Percentiles rank a stretch among this genome's conserved stretches.
These are phyloP conservation scores for Mrakia hoshinonis DNA, from an alignment of 768 basidiomycete species.

Conservation along the genomic window DNA sequence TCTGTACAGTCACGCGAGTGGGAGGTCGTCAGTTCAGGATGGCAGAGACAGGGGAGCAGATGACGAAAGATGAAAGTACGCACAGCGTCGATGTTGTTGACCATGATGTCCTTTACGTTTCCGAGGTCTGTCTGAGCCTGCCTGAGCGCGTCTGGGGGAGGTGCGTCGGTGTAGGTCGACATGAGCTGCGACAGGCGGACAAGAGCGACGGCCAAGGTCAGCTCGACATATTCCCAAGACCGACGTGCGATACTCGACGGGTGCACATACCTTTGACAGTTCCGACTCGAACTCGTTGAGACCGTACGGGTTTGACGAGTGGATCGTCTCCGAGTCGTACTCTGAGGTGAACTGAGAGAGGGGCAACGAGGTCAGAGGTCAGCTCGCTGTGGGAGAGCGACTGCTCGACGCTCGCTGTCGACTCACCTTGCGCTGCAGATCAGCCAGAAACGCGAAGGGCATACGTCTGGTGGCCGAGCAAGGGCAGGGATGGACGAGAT, in stretches of 20 bases:
- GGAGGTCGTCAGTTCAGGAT: background rate
- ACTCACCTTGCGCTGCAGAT: constrained; percentile 57
- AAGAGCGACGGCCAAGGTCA: constrained; percentile 48
- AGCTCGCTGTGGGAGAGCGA: too few relatives aligned
- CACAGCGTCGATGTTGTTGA: constrained; percentile 76
- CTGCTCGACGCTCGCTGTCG: background rate
- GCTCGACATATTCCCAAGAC: constrained; percentile 34
- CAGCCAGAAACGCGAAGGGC: constrained; percentile 86
- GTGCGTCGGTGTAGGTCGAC: constrained; percentile 79
- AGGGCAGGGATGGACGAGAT: background rate
- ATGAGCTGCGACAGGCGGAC: constrained; percentile 49
- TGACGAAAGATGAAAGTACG: background rate
- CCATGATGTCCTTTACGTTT: constrained; percentile 80
- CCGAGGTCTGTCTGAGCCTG: constrained; percentile 72
- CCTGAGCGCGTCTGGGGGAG: constrained; percentile 75
- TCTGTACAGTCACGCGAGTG: constrained; percentile 45
- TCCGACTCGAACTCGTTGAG: constrained; percentile 41
- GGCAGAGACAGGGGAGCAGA: background rate
- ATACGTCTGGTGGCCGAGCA: constrained; percentile 54
- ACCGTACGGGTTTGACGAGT: constrained; percentile 40
- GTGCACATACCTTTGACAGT: constrained; percentile 36
- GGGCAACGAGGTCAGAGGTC: background rate
- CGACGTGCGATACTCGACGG: constrained; percentile 37
- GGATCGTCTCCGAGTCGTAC: constrained; percentile 39
- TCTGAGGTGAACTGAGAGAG: constrained; percentile 39